Evolutionary conservation across 1,284 basidiomycete species (phyloP).

Genomic region (Irpex sp.): DNA sequence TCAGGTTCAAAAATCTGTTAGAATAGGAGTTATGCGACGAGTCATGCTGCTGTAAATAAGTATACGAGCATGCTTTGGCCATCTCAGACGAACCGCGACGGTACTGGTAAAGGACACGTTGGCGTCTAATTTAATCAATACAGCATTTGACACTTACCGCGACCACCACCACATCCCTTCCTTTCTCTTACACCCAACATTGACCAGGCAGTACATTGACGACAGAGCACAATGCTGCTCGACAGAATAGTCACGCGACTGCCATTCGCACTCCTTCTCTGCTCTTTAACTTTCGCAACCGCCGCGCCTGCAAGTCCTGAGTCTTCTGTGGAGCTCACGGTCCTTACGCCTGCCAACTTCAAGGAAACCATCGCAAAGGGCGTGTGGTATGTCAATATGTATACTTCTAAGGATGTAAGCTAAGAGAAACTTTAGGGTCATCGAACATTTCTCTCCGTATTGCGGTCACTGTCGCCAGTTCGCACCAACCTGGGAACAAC

Average conservation of each 20-base stretch:
- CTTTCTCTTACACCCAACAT: too few relatives aligned
- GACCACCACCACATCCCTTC: too few relatives aligned
- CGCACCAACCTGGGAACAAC: slow-evolving; percentile 78
- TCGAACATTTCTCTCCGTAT: slow-evolving; percentile 76
- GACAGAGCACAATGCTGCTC: slow-evolving; percentile 8
- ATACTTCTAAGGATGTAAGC: neutral
- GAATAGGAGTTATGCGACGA: too few relatives aligned
- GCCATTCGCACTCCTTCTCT: slow-evolving; percentile 27
- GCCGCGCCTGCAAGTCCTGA: slow-evolving; percentile 32
- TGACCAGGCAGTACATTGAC: too few relatives aligned
- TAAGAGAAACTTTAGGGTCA: slow-evolving; percentile 38
- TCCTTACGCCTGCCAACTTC: slow-evolving; percentile 65
- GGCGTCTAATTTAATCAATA: neutral
- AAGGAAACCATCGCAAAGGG: slow-evolving; percentile 49
- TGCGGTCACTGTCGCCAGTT: slow-evolving; percentile 77
- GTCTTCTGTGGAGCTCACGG: slow-evolving; percentile 24
- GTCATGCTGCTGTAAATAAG: neutral
- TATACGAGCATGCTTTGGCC: neutral
- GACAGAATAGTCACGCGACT: slow-evolving; percentile 19
- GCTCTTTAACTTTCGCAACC: slow-evolving; percentile 29
- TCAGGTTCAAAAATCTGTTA: too few relatives aligned
- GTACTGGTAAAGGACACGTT: neutral
- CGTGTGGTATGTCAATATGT: slow-evolving; percentile 50
- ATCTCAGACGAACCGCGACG: neutral
- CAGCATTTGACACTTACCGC: too few relatives aligned